Conservation (phyloP, 2,329 filamentous ascomycete species). For the Plectosphaerella cucumerina region DNA sequence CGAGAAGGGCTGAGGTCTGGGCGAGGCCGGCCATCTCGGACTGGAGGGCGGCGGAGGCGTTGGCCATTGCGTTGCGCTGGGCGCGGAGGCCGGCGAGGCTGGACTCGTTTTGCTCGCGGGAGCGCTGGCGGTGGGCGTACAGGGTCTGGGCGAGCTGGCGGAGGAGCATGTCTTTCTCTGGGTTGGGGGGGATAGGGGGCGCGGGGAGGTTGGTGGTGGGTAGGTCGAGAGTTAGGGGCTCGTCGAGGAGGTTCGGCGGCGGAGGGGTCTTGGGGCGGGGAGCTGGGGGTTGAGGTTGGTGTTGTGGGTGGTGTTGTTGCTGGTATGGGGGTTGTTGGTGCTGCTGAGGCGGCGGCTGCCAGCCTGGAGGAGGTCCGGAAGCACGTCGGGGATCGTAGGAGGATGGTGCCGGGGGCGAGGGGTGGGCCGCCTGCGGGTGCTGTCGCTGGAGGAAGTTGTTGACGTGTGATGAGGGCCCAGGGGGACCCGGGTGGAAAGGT, state of each 20-base stretch:
- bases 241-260: slow-evolving; percentile 53
- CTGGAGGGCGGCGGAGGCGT: slow-evolving; percentile 66
- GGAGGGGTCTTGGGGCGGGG: slow-evolving; percentile 30
- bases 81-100: slow-evolving; percentile 72
- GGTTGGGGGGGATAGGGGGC: slow-evolving; percentile 90
- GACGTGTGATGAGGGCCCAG: slow-evolving; percentile 6
- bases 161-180: slow-evolving; percentile 86
- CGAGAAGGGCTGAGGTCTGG: slow-evolving; percentile 65
- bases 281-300: slow-evolving; percentile 24
- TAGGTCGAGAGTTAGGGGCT: slow-evolving; percentile 47
- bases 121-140: slow-evolving; percentile 62
- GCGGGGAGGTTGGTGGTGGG: slow-evolving; percentile 54
- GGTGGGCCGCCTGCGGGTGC: slow-evolving; percentile 1
- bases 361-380: slow-evolving; percentile 14
- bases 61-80: slow-evolving; percentile 73
- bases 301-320: slow-evolving; percentile 14
- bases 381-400: neutral
- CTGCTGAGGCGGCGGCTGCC: slow-evolving; percentile 16
- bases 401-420: slow-evolving; percentile 8
- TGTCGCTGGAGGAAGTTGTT: slow-evolving; percentile 9
- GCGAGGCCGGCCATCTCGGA: slow-evolving; percentile 68
- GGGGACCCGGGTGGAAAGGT: slow-evolving; percentile 31
- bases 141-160: slow-evolving; percentile 70
- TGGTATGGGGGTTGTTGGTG: slow-evolving; percentile 16
- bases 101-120: slow-evolving; percentile 66